Evolutionary conservation across 768 basidiomycete genomes (phyloP), one percentile per base, ranked within the genome.

Genomic region (Fibroporia radiculosa): DNA sequence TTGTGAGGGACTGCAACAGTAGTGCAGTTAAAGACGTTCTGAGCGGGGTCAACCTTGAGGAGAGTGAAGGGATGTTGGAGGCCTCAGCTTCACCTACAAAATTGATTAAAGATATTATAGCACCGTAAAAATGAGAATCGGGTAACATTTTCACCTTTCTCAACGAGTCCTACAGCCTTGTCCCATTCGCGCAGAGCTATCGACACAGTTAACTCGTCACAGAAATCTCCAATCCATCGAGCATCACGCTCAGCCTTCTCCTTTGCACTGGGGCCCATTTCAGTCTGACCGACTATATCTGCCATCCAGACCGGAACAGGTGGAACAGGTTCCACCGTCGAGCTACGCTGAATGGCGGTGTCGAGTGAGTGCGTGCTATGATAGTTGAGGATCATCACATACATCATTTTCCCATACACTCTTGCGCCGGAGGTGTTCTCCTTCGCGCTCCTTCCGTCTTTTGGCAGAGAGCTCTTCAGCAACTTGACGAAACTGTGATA

Each of bases 371-470:
- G 10, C 35, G 19, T 29, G 33, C 27, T 19, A 47, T 22, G 35
- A 31, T 36, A 27, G 45, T 26, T 27, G 29, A 20, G 26, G 11
- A 16, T 26, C 46, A 32, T 12, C 18, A 54, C 67, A 58, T 48
- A 74, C 76, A 35, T 70, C 75, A 27, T 65, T 66, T 25, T 65
- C 65, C 77, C 80, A 87, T 61, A 84, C 62, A 53, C 76, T 86
- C 63, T 90, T 89, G 33, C 93, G 72, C 45, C 91, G 71, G 59
- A 93, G 90, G 55, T 96, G 84, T 65, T 93, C 88, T 40, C 89
- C 88, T 66, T 98, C 86, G 45, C 92, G 84, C 56, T 97, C 92
- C 62, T 92, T 95, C 44, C 93, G 79, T 55, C 80, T 85, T 64
- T 91, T 89, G 33, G 84, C 78, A 6, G 84, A 75, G 3, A 96